Evolutionary conservation across 202 grass and related monocot species (phyloP).

Genomic region (Digitaria exilis): DNA sequence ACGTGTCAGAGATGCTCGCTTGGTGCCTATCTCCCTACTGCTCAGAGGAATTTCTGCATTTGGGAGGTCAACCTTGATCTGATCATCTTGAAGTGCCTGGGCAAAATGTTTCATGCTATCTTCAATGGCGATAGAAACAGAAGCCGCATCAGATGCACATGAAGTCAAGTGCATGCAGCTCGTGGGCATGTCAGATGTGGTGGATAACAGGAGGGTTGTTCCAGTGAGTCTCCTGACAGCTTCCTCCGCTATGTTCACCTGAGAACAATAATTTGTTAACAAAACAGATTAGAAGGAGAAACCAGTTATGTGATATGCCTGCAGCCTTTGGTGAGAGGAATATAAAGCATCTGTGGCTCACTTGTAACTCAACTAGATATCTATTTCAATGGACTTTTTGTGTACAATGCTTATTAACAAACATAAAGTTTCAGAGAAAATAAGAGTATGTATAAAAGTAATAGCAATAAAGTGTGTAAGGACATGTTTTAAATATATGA

Average conservation of each 20-base stretch:
- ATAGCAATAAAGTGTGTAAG: neutral
- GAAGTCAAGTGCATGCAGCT: constrained; percentile 42
- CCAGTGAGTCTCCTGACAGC: constrained; percentile 68
- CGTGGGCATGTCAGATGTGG: constrained; percentile 40
- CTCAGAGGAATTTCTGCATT: constrained; percentile 5
- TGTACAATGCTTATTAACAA: neutral
- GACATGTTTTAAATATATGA: neutral
- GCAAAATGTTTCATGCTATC: constrained; percentile 42
- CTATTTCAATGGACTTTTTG: neutral
- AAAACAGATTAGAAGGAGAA: neutral
- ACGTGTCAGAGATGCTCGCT: constrained; percentile 39
- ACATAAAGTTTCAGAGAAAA: neutral
- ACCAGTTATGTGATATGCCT: neutral
- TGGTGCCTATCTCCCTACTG: constrained; percentile 32
- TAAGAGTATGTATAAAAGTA: neutral
- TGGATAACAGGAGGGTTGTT: constrained; percentile 25
- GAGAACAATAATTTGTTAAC: constrained; percentile 26
- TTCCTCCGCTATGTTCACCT: constrained; percentile 85
- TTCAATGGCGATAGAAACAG: constrained; percentile 35
- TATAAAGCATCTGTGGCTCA: neutral
- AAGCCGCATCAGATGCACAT: constrained; percentile 42
- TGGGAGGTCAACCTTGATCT: constrained; percentile 18
- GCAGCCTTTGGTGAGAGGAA: neutral
- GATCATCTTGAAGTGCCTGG: constrained; percentile 29
- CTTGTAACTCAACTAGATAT: constrained; percentile 10